These are phyloP conservation scores for Sugiyamaella chiloensis DNA, from an alignment of 805 yeast species.

Conservation along the genomic window DNA sequence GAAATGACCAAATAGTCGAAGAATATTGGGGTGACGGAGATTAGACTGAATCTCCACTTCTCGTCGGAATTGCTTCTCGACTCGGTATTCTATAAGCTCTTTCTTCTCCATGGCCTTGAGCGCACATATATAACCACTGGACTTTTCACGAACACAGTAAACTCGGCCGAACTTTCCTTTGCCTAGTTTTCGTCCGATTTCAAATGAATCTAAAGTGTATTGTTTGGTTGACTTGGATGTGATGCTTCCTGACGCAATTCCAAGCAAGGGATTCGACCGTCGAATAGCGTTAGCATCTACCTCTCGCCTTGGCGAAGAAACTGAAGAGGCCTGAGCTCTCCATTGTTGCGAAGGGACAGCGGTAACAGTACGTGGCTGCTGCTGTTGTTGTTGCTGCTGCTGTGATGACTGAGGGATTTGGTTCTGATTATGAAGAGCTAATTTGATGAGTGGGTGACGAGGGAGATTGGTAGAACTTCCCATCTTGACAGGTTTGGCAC, in stretches of 20 bases:
- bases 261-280: constrained; percentile 23
- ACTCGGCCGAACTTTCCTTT: constrained; percentile 94
- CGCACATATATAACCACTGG: constrained; percentile 80
- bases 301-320: constrained; percentile 1
- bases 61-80: constrained; percentile 81
- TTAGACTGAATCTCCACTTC: constrained; percentile 89
- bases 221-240: constrained; percentile 21
- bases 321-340: constrained; percentile 8
- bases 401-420: constrained; percentile 16
- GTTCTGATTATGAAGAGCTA: constrained; percentile 24
- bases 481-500: constrained; percentile 2
- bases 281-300: constrained; percentile 15
- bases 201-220: constrained; percentile 62
- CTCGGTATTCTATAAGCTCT: constrained; percentile 69
- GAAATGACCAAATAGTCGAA: constrained; percentile 82
- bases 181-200: constrained; percentile 82
- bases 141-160: constrained; percentile 76
- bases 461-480: constrained; percentile 1
- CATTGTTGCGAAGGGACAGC: constrained; percentile 21
- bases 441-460: constrained; percentile 25
- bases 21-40: constrained; percentile 69
- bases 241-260: constrained; percentile 13
- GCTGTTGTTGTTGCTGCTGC: too few species aligned
- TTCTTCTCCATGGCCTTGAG: constrained; percentile 85
- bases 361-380: constrained; percentile 13